phyloP scores from a whole-genome alignment of 1,139 yeast species.

The Pichia sp. region DNA sequence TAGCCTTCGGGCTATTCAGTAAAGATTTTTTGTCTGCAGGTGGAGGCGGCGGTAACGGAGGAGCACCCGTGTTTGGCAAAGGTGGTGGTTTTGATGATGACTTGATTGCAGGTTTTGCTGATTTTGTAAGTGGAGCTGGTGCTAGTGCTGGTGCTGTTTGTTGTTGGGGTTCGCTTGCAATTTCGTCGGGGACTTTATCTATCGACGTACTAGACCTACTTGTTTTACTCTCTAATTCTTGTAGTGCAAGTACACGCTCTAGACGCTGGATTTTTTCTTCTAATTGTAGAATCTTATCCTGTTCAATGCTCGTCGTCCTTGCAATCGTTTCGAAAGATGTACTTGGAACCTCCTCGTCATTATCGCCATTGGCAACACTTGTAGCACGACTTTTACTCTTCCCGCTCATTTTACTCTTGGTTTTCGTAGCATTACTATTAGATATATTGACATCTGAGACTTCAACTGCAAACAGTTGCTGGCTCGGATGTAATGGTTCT shows the following conservation, averaged over 20 bases:
- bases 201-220: constrained; percentile 3
- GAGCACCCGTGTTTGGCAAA: constrained; percentile 17
- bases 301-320: constrained; percentile 7
- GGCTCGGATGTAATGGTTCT: constrained; percentile 5
- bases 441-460: neutral
- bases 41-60: constrained; percentile 32
- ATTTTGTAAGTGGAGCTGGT: constrained; percentile 1
- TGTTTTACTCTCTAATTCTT: constrained; percentile 17
- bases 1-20: constrained; percentile 26
- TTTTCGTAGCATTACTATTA: neutral
- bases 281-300: constrained; percentile 25
- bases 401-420: neutral
- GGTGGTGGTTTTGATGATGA: no score
- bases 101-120: neutral
- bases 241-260: constrained; percentile 26
- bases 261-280: constrained; percentile 31
- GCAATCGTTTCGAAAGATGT: neutral
- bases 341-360: neutral
- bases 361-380: neutral
- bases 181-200: neutral
- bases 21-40: constrained; percentile 24
- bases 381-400: neutral
- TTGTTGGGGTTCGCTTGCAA: neutral
- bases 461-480: constrained; percentile 9
- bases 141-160: neutral